Conservation (phyloP, 768 basidiomycete species). For the Rhodocollybia butyracea region DNA sequence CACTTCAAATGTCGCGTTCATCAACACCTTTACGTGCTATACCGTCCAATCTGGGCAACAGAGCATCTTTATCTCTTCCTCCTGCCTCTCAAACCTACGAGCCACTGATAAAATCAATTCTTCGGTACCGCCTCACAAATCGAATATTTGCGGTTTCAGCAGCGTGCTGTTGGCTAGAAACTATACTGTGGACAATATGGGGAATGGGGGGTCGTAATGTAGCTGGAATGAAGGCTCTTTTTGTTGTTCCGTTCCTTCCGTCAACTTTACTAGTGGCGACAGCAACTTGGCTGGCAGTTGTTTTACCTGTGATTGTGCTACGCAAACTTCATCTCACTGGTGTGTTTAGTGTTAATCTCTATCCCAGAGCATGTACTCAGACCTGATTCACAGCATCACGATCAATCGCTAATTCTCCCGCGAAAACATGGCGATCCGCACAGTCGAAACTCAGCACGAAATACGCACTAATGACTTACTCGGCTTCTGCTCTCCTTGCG, state of each 20-base stretch:
- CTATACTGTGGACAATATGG: constrained; percentile 42
- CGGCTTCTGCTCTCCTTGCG: constrained; percentile 41
- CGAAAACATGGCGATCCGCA: constrained; percentile 41
- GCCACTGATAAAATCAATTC: constrained; percentile 59
- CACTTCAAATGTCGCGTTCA: constrained; percentile 9
- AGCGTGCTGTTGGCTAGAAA: constrained; percentile 41
- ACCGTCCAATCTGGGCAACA: constrained; percentile 39
- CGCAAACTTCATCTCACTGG: constrained; percentile 60
- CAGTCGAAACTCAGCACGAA: constrained; percentile 44
- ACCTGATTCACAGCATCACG: constrained; percentile 35
- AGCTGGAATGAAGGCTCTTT: constrained; percentile 25
- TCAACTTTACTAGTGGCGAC: constrained; percentile 39
- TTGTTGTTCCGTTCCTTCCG: constrained; percentile 40
- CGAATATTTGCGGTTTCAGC: constrained; percentile 51
- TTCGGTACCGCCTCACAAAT: constrained; percentile 57
- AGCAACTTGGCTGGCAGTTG: constrained; percentile 47
- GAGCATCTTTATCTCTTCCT: constrained; percentile 53
- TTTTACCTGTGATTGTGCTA: constrained; percentile 54
- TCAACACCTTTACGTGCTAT: constrained; percentile 48
- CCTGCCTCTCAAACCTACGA: constrained; percentile 59
- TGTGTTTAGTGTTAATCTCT: constrained; percentile 23
- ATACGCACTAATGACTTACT: constrained; percentile 44
- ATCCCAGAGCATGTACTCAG: neutral
- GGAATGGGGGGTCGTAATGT: constrained; percentile 31
- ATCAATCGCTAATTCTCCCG: constrained; percentile 49